These are phyloP conservation scores for Trametes cinnabarina DNA, from an alignment of 768 basidiomycete genomes.

Conservation along the genomic window DNA sequence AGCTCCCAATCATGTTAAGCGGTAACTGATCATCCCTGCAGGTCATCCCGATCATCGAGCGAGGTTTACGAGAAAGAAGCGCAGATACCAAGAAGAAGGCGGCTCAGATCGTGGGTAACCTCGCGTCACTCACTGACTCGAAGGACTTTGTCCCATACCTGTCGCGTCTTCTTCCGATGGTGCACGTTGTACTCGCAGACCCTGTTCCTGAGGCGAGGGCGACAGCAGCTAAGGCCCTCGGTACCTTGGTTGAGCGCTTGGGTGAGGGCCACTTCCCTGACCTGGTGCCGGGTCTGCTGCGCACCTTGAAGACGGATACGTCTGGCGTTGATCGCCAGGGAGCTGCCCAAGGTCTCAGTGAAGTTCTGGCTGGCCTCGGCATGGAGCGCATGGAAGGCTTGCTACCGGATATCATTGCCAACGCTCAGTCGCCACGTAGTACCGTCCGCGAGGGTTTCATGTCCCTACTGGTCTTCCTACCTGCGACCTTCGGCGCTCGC, in stretches of 20 bases:
- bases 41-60: conserved; percentile 94
- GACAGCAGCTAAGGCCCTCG: conserved; percentile 94
- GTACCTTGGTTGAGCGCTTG: conserved; percentile 93
- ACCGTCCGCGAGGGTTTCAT: conserved; percentile 98
- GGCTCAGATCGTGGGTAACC: conserved; percentile 96
- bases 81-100: conserved; percentile 95
- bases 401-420: conserved; percentile 89
- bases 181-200: conserved; percentile 90
- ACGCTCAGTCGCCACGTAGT: conserved; percentile 83
- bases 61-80: conserved; percentile 87
- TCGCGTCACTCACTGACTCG: conserved; percentile 83
- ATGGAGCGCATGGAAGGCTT: conserved; percentile 95
- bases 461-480: conserved; percentile 92
- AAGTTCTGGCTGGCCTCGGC: conserved; percentile 93
- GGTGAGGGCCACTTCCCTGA: conserved; percentile 96
- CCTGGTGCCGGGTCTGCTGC: conserved; percentile 83
- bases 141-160: conserved; percentile 96
- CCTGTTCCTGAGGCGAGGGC: conserved; percentile 98
- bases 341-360: conserved; percentile 94
- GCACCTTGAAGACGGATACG: conserved; percentile 87
- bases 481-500: conserved; percentile 92
- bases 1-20: background rate
- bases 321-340: conserved; percentile 97
- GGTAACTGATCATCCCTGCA: conserved; percentile 29
- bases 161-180: conserved; percentile 81